Evolutionary conservation across 208 protist species (phyloP).

Genomic region (Leishmania amazonensis): DNA sequence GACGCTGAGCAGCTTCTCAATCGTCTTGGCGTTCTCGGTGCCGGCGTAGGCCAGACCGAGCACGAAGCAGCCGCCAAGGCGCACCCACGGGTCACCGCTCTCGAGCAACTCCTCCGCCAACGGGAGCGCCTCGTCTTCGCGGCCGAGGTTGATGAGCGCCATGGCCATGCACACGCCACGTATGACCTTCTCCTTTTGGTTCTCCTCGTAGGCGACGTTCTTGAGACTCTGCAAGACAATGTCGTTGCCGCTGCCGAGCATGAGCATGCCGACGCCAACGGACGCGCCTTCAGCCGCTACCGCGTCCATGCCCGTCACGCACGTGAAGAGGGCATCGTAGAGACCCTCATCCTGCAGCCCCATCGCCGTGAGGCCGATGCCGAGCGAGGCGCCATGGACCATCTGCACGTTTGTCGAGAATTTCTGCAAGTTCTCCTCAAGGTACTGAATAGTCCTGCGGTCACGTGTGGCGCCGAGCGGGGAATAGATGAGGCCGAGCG

Average conservation of each 20-base stretch:
- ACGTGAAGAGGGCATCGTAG: slow-evolving; percentile 95
- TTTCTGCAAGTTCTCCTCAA: slow-evolving; percentile 68
- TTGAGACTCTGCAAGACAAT: slow-evolving; percentile 93
- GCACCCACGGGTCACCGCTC: slow-evolving; percentile 96
- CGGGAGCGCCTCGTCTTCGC: slow-evolving; percentile 94
- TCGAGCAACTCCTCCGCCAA: slow-evolving; percentile 94
- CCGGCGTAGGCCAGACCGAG: slow-evolving; percentile 98
- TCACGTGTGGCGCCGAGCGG: slow-evolving; percentile 90
- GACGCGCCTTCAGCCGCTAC: slow-evolving; percentile 98
- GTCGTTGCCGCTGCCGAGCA: slow-evolving; percentile 95
- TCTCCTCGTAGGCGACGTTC: slow-evolving; percentile 94
- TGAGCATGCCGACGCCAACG: slow-evolving; percentile 98
- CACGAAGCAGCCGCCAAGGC: slow-evolving; percentile 97
- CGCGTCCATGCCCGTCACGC: slow-evolving; percentile 95
- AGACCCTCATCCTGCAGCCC: slow-evolving; percentile 88
- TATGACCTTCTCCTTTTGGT: slow-evolving; percentile 99
- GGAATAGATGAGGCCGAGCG: slow-evolving; percentile 98
- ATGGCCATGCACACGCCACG: slow-evolving; percentile 97
- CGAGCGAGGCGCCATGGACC: slow-evolving; percentile 98
- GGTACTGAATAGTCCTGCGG: slow-evolving; percentile 77
- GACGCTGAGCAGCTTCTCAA: slow-evolving; percentile 96
- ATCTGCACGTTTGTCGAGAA: slow-evolving; percentile 88
- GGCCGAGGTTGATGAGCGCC: slow-evolving; percentile 96
- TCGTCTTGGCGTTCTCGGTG: slow-evolving; percentile 94
- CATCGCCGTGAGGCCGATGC: slow-evolving; percentile 95